A percentile compares a stretch with the other conserved stretches of the same genome.
These are phyloP conservation scores for Dryas integrifolia DNA, from an alignment of 331 rosid species.

Conservation along the genomic window DNA sequence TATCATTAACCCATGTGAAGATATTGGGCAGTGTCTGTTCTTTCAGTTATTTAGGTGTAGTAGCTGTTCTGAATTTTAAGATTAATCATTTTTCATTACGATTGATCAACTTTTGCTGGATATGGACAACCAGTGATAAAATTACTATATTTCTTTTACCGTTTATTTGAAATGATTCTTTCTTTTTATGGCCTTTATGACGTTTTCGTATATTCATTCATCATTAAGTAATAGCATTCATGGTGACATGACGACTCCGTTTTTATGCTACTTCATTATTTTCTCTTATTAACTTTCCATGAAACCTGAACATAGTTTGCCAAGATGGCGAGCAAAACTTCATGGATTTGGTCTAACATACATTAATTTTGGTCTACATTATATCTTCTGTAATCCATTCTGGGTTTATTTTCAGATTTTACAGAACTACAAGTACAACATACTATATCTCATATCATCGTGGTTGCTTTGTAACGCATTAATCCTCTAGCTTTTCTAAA, in stretches of 20 bases:
- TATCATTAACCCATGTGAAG: neutral
- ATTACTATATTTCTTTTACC: neutral
- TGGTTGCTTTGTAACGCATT: neutral
- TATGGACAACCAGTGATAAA: neutral
- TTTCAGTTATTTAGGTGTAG: neutral
- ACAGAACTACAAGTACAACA: neutral
- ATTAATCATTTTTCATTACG: neutral
- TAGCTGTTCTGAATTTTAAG: neutral
- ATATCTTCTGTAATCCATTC: too few relatives aligned
- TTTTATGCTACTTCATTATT: too few relatives aligned
- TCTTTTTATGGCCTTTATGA: neutral
- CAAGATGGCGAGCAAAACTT: neutral
- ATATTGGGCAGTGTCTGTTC: neutral
- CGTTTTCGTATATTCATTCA: neutral
- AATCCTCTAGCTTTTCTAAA: neutral
- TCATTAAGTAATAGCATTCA: neutral
- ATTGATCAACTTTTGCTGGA: neutral
- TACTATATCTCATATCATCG: neutral
- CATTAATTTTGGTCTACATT: neutral
- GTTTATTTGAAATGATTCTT: neutral
- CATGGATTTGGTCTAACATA: neutral
- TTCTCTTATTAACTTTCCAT: too few relatives aligned
- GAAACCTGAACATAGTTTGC: neutral
- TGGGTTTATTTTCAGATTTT: neutral
- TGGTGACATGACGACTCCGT: neutral